A percentile compares a stretch with the other conserved stretches of the same genome.
phyloP scores from a whole-genome alignment of 208 protist species.

The Endotrypanum monterogeii region DNA sequence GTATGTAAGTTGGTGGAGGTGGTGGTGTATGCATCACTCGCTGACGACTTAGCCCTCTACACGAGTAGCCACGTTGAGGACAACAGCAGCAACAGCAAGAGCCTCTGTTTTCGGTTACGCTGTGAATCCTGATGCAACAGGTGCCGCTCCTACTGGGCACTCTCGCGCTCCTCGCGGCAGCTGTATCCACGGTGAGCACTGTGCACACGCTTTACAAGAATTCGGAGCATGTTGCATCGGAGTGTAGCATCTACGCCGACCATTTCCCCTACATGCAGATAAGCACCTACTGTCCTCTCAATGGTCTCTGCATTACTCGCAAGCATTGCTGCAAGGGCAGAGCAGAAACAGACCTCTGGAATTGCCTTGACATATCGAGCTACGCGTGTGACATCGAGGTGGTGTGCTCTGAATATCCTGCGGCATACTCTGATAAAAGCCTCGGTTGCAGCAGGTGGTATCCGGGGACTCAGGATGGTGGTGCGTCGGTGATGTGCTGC shows the following conservation, averaged over 20 bases:
- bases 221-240: neutral
- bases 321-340: constrained; percentile 13
- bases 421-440: neutral
- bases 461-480: constrained; percentile 12
- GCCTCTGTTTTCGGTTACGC: neutral
- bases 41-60: too few species aligned
- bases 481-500: constrained; percentile 24
- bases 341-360: neutral
- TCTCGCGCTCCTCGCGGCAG: neutral
- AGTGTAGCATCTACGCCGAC: constrained; percentile 8
- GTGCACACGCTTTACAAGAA: neutral
- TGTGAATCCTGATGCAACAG: neutral
- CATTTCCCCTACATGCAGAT: constrained; percentile 21
- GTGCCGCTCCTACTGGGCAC: neutral
- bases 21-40: too few species aligned
- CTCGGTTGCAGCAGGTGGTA: constrained; percentile 2
- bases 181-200: neutral
- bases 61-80: neutral
- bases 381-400: constrained; percentile 13
- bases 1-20: too few species aligned
- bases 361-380: constrained; percentile 24
- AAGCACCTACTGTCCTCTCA: constrained; percentile 13
- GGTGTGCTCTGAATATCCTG: constrained; percentile 4
- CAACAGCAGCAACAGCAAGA: neutral
- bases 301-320: constrained; percentile 19